phyloP scores from a whole-genome alignment of 129 eudicot species.

The Helianthus tuberosus region DNA sequence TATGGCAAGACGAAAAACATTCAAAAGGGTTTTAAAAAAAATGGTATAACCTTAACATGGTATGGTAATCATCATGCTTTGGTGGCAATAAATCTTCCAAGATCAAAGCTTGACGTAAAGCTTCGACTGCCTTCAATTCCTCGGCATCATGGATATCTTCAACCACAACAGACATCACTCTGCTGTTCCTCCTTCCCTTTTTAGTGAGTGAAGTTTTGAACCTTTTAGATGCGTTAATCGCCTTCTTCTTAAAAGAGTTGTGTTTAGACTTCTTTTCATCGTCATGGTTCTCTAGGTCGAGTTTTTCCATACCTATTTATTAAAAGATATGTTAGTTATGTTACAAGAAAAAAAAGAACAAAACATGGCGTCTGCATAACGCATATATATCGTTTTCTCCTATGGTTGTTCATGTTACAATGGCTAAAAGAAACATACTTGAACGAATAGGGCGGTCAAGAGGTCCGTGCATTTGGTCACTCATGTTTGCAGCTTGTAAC shows the following conservation, averaged over 20 bases:
- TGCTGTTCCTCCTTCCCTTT: constrained; percentile 77
- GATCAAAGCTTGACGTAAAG: constrained; percentile 82
- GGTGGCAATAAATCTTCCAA: constrained; percentile 75
- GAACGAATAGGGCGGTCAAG: constrained; percentile 59
- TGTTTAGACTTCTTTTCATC: constrained; percentile 83
- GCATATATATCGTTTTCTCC: not conserved
- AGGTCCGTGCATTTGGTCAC: constrained; percentile 67
- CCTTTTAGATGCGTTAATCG: constrained; percentile 80
- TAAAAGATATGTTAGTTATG: not conserved
- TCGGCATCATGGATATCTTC: constrained; percentile 93
- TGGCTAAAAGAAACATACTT: constrained; percentile 41
- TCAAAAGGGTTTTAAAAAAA: not conserved
- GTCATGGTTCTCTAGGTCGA: constrained; percentile 60
- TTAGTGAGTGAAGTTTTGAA: constrained; percentile 73
- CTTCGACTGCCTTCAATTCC: constrained; percentile 83
- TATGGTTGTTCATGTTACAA: not conserved
- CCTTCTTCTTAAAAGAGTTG: constrained; percentile 75
- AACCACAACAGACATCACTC: constrained; percentile 83
- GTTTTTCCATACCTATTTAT: constrained; percentile 62
- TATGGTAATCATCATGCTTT: constrained; percentile 87
- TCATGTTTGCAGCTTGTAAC: constrained; percentile 49
- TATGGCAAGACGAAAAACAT: not conserved
- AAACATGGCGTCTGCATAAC: not conserved
- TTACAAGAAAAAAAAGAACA: constrained; percentile 6
- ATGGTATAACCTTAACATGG: constrained; percentile 66